A percentile compares a stretch with the other conserved stretches of the same genome.
Evolutionary conservation across 192 early-diverging fungal genomes (phyloP).

Genomic region (Backusella tarrabulga): DNA sequence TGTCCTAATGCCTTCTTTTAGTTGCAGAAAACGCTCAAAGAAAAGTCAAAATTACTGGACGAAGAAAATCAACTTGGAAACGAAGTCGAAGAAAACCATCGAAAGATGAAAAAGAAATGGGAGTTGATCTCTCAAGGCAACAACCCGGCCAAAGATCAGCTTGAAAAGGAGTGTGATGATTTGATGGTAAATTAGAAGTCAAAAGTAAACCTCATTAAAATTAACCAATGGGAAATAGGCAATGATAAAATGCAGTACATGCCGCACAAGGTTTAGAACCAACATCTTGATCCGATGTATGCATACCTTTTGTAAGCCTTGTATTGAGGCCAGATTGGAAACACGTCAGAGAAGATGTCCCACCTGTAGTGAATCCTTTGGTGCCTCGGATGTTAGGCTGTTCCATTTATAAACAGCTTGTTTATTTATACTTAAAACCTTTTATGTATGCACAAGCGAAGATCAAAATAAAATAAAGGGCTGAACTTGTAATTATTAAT

Average conservation of each 20-base stretch:
- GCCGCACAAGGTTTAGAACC: slow-evolving; percentile 82
- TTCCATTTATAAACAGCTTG: slow-evolving; percentile 60
- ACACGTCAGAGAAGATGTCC: slow-evolving; percentile 94
- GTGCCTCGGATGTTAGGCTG: slow-evolving; percentile 73
- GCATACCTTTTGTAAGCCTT: slow-evolving; percentile 96
- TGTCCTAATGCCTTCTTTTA: neutral
- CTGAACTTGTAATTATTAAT: too few species aligned
- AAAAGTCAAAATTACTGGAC: slow-evolving; percentile 61
- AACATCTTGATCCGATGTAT: slow-evolving; percentile 85
- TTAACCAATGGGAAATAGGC: slow-evolving; percentile 42
- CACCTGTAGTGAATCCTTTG: slow-evolving; percentile 85
- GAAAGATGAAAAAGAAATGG: slow-evolving; percentile 55
- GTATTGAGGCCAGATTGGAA: slow-evolving; percentile 82
- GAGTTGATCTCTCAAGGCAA: slow-evolving; percentile 64
- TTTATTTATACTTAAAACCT: slow-evolving; percentile 12
- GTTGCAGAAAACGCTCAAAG: slow-evolving; percentile 56
- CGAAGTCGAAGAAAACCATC: slow-evolving; percentile 58
- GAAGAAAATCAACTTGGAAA: slow-evolving; percentile 56
- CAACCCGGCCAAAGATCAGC: slow-evolving; percentile 55
- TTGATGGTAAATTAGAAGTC: slow-evolving; percentile 18
- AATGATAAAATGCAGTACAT: slow-evolving; percentile 90
- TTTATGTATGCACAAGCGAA: neutral
- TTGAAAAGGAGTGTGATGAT: slow-evolving; percentile 45
- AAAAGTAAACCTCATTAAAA: neutral
- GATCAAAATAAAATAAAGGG: neutral